Evolutionary conservation across 345 rosid genomes (phyloP), one percentile per base, ranked within the genome.

Genomic region (Linum tenue): DNA sequence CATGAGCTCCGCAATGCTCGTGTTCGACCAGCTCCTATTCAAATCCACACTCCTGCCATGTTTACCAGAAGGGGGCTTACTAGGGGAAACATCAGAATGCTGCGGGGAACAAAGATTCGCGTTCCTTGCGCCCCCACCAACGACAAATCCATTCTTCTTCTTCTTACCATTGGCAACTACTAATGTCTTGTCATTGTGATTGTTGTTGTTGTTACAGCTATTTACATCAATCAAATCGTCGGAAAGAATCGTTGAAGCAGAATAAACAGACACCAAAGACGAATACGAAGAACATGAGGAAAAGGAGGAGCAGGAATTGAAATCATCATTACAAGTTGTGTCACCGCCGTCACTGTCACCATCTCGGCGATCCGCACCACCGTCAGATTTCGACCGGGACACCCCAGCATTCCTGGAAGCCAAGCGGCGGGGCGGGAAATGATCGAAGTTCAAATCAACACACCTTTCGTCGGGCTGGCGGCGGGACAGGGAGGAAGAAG

Each of bases 341-440:
- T 8, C 9, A 41, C 5, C 15, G 2, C 59, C 31, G 35, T 56
- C 44, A 41, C 44, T 8, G 44, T 41, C 44, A 41, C 5, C 9
- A 41, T 41, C 44, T 1, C 44, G 5, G 44, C 44, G 9, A 41
- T 41, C 44, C 44, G 5, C 6, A 11, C 43, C 43, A 12, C 64
- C 64, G n/a, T 84, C 90, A 3, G 91, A 81, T 60, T 77, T 84
- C 59, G 90, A 83, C 73, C 85, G 79, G 50, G 43, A 65, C 22
- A 84, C 68, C 59, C 68, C 62, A 41, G 7, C 31, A 12, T 4
- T 12, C 57, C 17, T 56, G 7, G 2, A 3, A 5, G 2, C 31
- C 59, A n/a, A 12, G 68, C 74, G 70, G 51, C 59, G 69, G 4
- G 14, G n/a, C n/a, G 59, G 11, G 73, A 80, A 69, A 55, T 70